Evolutionary conservation across 768 basidiomycete species (phyloP).

Genomic region (Boletales sp.): DNA sequence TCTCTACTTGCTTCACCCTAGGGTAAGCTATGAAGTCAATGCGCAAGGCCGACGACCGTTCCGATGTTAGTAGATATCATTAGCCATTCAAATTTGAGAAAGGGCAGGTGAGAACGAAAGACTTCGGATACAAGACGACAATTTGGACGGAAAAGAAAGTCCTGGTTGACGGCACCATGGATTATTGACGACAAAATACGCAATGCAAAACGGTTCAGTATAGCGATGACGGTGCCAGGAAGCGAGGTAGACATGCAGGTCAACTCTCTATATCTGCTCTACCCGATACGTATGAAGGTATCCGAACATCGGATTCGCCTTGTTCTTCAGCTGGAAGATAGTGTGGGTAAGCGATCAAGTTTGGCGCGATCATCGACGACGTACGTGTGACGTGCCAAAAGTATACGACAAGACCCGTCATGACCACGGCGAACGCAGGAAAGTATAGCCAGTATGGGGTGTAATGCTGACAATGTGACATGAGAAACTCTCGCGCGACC

Average conservation of each 20-base stretch:
- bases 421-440: slow-evolving; percentile 66
- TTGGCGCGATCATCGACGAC: slow-evolving; percentile 26
- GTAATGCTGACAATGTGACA: slow-evolving; percentile 53
- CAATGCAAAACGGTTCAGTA: no score
- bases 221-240: not conserved
- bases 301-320: slow-evolving; percentile 39
- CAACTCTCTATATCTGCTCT: slow-evolving; percentile 7
- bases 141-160: no score
- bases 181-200: no score
- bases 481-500: not conserved
- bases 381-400: slow-evolving; percentile 82
- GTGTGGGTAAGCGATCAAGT: not conserved
- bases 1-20: no score
- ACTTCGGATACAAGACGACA: no score
- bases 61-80: no score
- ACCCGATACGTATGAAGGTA: slow-evolving; percentile 17
- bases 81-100: no score
- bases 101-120: no score
- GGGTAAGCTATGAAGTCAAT: no score
- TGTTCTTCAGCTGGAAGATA: slow-evolving; percentile 65
- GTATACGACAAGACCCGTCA: slow-evolving; percentile 73
- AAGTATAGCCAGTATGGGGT: slow-evolving; percentile 88
- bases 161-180: no score
- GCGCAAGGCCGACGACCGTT: no score
- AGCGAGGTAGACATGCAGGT: no score